Percentiles rank a stretch among this genome's conserved stretches.
These are phyloP conservation scores for Lactarius hengduanensis DNA, from an alignment of 768 basidiomycete species.

Conservation along the genomic window DNA sequence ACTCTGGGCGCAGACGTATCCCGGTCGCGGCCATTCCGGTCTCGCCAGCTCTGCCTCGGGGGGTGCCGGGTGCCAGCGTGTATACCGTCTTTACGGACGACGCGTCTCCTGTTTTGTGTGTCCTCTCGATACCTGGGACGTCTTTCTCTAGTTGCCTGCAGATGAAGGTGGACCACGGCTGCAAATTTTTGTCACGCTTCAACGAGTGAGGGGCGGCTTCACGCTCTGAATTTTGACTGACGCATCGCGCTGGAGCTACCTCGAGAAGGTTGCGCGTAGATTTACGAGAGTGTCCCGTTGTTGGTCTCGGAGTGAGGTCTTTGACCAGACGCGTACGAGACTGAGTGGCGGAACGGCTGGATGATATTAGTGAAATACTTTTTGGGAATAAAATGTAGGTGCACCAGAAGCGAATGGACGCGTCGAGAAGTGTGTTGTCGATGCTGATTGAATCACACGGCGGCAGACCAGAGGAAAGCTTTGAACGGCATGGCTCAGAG, in stretches of 20 bases:
- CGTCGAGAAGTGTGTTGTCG: not conserved
- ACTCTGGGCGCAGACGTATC: not conserved
- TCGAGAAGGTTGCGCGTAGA: constrained; percentile 21
- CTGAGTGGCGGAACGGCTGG: constrained; percentile 41
- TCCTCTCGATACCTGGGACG: not conserved
- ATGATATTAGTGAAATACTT: not conserved
- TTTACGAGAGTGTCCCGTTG: constrained; percentile 4
- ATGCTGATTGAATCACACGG: not conserved
- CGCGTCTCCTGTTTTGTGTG: not conserved
- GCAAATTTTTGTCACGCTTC: not conserved
- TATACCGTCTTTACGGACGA: not conserved
- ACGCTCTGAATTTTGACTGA: constrained; percentile 9
- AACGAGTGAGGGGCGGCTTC: constrained; percentile 8
- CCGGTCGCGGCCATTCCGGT: not conserved
- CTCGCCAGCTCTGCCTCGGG: not conserved
- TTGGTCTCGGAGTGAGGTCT: constrained; percentile 24
- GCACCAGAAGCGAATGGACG: constrained; percentile 22
- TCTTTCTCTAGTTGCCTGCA: not conserved
- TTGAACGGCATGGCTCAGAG: not conserved
- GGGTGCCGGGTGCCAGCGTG: not conserved
- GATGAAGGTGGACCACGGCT: not conserved
- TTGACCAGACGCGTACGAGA: constrained; percentile 29
- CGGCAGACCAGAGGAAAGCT: not conserved
- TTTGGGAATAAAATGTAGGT: not conserved
- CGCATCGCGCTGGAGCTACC: constrained; percentile 22